A percentile compares a stretch with the other conserved stretches of the same genome.
Evolutionary conservation across 192 early-diverging fungal genomes (phyloP).

Genomic region (Glomus cerebriforme): DNA sequence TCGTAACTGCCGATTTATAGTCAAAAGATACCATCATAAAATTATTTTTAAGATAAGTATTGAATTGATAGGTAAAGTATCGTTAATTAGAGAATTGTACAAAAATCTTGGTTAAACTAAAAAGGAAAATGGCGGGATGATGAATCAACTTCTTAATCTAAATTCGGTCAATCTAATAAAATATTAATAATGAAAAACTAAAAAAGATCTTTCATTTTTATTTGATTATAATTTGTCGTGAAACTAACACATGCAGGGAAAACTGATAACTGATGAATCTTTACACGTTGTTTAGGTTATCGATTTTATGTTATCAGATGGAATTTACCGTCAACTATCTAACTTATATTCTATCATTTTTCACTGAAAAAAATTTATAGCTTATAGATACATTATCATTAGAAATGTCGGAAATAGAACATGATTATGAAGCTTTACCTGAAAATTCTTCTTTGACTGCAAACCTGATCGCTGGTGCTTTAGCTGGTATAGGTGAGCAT

Average conservation of each 20-base stretch:
- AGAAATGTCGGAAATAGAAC: conserved; percentile 48
- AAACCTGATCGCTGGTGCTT: conserved; percentile 88
- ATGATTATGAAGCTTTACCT: conserved; percentile 93
- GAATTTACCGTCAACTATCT: background rate
- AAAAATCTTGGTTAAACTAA: background rate
- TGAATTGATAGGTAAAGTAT: background rate
- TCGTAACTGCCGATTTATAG: conserved; percentile 33
- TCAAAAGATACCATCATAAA: conserved; percentile 11
- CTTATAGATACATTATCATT: conserved; percentile 3
- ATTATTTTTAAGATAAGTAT: background rate
- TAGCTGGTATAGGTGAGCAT: conserved; percentile 98
- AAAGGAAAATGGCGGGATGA: background rate
- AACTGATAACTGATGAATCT: background rate
- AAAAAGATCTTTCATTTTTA: too few species aligned
- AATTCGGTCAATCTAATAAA: background rate
- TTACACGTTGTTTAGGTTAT: background rate
- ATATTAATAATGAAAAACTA: background rate
- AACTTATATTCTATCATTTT: too few species aligned
- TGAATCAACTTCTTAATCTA: background rate
- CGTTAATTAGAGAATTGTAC: background rate
- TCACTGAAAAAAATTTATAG: background rate
- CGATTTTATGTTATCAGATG: background rate
- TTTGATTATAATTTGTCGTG: background rate
- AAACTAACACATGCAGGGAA: background rate
- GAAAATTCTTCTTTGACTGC: conserved; percentile 75